A percentile compares a stretch with the other conserved stretches of the same genome.
Conservation (phyloP, 139 green algal species). For the Tetraselmis chui region DNA sequence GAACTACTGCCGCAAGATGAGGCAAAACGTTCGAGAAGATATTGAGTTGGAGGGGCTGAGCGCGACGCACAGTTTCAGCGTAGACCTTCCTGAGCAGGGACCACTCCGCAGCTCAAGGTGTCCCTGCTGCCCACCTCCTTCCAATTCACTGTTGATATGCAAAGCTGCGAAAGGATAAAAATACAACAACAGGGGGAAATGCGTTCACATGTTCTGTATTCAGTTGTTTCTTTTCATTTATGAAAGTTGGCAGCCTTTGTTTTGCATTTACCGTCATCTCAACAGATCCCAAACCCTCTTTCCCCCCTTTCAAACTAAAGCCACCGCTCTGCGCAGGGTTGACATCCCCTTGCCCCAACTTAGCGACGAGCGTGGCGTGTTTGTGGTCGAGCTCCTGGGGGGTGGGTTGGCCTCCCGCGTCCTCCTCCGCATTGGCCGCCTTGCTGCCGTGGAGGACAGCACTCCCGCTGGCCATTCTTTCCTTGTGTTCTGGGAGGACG, state of each 20-base stretch:
- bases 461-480: not conserved
- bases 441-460: not conserved
- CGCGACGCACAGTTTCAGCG: not conserved
- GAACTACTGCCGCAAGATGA: not conserved
- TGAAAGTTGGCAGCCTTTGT: too few relatives aligned
- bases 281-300: too few relatives aligned
- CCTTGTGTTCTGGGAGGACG: not conserved
- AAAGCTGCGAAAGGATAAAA: too few relatives aligned
- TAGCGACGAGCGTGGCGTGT: not conserved
- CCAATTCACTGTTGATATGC: too few relatives aligned
- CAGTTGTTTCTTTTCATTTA: too few relatives aligned
- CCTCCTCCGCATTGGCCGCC: not conserved
- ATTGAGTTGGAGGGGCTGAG: not conserved
- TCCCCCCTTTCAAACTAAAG: too few relatives aligned
- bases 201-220: too few relatives aligned
- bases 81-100: too few relatives aligned
- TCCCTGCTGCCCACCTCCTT: not conserved
- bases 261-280: too few relatives aligned
- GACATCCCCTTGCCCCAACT: not conserved
- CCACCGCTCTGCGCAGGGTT: too few relatives aligned
- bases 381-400: not conserved
- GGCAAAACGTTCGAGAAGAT: not conserved
- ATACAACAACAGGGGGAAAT: too few relatives aligned
- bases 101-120: not conserved
- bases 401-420: not conserved